Conservation (phyloP, 1,284 basidiomycete species). For the Cryptococcus amylolentus region DNA sequence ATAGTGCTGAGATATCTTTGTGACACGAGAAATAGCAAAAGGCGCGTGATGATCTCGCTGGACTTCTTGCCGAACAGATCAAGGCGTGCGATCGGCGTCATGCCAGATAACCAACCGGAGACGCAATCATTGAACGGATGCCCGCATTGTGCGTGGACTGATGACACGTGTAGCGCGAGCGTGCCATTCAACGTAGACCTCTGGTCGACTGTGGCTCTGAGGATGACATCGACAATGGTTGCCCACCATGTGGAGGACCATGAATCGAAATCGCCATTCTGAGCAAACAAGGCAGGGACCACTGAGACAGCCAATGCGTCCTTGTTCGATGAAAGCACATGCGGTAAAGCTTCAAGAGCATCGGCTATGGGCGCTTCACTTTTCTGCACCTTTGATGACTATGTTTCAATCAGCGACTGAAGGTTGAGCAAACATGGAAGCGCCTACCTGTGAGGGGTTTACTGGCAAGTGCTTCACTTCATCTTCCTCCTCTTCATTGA, state of each 20-base stretch:
- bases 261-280: conserved; percentile 30
- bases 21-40: conserved; percentile 34
- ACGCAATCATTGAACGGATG: conserved; percentile 20
- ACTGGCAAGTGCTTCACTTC: conserved; percentile 27
- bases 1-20: conserved; percentile 27
- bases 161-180: conserved; percentile 20
- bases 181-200: conserved; percentile 13
- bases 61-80: conserved; percentile 26
- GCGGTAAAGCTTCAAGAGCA: conserved; percentile 9
- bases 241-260: conserved; percentile 39
- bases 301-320: conserved; percentile 17
- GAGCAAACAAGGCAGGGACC: conserved; percentile 26
- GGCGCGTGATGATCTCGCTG: conserved; percentile 10
- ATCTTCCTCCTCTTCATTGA: conserved; percentile 29
- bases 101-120: conserved; percentile 21
- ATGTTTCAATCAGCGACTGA: neutral
- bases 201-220: conserved; percentile 14
- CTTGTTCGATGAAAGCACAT: conserved; percentile 21
- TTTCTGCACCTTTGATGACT: conserved; percentile 18
- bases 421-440: too few species aligned
- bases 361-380: conserved; percentile 18
- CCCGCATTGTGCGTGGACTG: conserved; percentile 23
- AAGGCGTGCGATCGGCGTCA: conserved; percentile 10
- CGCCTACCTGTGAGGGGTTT: conserved; percentile 18
- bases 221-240: conserved; percentile 24